These are phyloP conservation scores for Xylaria telfairii DNA, from an alignment of 495 filamentous ascomycete species.

Conservation along the genomic window DNA sequence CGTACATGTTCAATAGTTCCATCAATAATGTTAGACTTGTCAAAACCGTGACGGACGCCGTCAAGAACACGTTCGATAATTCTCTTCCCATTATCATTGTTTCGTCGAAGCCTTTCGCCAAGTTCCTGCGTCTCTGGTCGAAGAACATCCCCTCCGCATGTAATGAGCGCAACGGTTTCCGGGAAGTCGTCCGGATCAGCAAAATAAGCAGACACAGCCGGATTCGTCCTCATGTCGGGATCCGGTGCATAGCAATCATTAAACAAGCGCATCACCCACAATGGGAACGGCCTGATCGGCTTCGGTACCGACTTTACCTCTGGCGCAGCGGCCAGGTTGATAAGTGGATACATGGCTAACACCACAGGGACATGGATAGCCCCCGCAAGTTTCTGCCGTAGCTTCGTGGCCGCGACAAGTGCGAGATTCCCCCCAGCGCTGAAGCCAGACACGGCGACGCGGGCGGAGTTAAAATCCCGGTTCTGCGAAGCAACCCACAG, in stretches of 20 bases:
- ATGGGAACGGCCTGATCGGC: slow-evolving; percentile 16
- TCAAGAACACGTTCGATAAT: slow-evolving; percentile 3
- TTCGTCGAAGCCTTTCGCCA: slow-evolving; percentile 12
- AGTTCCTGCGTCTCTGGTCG: slow-evolving; percentile 18
- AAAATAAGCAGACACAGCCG: slow-evolving; percentile 22
- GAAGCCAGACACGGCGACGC: slow-evolving; percentile 27
- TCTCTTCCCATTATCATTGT: not conserved
- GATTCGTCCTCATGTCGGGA: slow-evolving; percentile 13
- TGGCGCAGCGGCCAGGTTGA: slow-evolving; percentile 16
- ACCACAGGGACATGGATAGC: slow-evolving; percentile 12
- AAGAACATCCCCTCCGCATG: slow-evolving; percentile 24
- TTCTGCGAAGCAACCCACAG: slow-evolving; percentile 25
- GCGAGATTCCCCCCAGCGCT: slow-evolving; percentile 25
- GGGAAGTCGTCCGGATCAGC: slow-evolving; percentile 27
- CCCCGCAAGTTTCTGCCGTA: slow-evolving; percentile 12
- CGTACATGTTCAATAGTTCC: slow-evolving; percentile 16
- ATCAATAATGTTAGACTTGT: slow-evolving; percentile 13
- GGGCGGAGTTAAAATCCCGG: slow-evolving; percentile 20
- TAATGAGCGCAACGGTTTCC: slow-evolving; percentile 20
- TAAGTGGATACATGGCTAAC: slow-evolving; percentile 19
- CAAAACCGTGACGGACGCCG: slow-evolving; percentile 27
- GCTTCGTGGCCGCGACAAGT: slow-evolving; percentile 15
- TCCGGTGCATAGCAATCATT: slow-evolving; percentile 28
- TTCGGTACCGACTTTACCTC: slow-evolving; percentile 18
- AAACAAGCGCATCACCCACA: slow-evolving; percentile 15